Conservation (phyloP, 306 rosid genomes). For the Rosa chinensis region DNA sequence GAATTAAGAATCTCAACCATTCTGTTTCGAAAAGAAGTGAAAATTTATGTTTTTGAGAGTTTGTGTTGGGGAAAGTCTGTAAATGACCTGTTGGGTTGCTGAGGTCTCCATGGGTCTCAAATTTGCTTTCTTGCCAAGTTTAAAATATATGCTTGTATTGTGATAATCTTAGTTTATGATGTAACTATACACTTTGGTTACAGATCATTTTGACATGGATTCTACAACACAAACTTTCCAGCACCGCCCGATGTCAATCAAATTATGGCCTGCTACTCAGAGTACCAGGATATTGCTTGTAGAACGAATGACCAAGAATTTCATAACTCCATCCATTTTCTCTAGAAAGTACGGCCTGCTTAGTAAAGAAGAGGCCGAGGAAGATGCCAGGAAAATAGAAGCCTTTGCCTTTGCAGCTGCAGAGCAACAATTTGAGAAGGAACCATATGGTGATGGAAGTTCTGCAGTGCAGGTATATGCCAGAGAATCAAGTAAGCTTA, state of each 20-base stretch:
- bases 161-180: conserved; percentile 1
- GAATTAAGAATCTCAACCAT: neutral
- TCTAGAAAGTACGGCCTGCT: conserved; percentile 83
- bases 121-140: neutral
- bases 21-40: neutral
- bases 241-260: conserved; percentile 56
- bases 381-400: conserved; percentile 69
- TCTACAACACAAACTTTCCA: conserved; percentile 43
- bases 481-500: conserved; percentile 84
- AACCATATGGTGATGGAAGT: conserved; percentile 81
- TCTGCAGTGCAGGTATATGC: conserved; percentile 88
- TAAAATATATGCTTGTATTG: neutral
- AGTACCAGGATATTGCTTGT: conserved; percentile 77
- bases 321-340: conserved; percentile 77
- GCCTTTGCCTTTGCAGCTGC: conserved; percentile 60
- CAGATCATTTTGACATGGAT: conserved; percentile 63
- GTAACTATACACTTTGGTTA: conserved; percentile 12
- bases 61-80: neutral
- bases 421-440: conserved; percentile 70
- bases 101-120: neutral
- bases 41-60: neutral
- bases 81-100: neutral
- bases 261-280: conserved; percentile 89
- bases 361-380: conserved; percentile 71
- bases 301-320: conserved; percentile 72